Evolutionary conservation across 306 rosid genomes (phyloP), one percentile per base, ranked within the genome.

Genomic region (Neltuma alba): DNA sequence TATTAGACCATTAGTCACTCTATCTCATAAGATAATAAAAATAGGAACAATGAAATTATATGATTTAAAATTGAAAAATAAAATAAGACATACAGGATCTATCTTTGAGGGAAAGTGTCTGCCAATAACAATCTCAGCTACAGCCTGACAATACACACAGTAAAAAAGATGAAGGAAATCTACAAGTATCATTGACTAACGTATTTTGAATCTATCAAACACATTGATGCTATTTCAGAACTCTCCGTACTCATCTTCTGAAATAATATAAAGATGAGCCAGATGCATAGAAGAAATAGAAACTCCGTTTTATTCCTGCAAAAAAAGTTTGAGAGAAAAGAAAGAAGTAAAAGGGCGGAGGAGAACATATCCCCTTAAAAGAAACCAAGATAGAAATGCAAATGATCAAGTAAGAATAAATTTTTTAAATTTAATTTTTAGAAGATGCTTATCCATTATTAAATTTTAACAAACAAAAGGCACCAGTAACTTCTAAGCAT

Each of bases 121-220:
- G 75, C 75, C 44, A 66, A 86, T 58, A 72, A 85, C 64, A 80
- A 94, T 91, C 52, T 85, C 90, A 70, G 88, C 90, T 79, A 92
- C 97, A 61, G 97, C 95, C 98, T 94, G 94, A 65, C 88, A 88
- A 68, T 79, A 81, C 42, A 75, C 80, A 65, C 7, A 52, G 45
- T 47, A 6, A 66, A 62, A 62, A 37, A 37, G 61, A 69, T 13
- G 34, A 55, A 15, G 25, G 25, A 40, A 74, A 42, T 70, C 13
- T 38, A 50, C 60, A 67, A 63, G 80, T 6, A 40, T 45, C 50
- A 36, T 74, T 45, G 33, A 67, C 75, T 45, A 27, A 47, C 30
- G 55, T 25, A 58, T 61, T 36, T 74, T 74, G 7, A 58, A 75
- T 80, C 33, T 52, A 52, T 74, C 2, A 47, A 36, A 30, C 38